Conservation (phyloP, 1,139 yeast genomes). For the Candida sp. region DNA sequence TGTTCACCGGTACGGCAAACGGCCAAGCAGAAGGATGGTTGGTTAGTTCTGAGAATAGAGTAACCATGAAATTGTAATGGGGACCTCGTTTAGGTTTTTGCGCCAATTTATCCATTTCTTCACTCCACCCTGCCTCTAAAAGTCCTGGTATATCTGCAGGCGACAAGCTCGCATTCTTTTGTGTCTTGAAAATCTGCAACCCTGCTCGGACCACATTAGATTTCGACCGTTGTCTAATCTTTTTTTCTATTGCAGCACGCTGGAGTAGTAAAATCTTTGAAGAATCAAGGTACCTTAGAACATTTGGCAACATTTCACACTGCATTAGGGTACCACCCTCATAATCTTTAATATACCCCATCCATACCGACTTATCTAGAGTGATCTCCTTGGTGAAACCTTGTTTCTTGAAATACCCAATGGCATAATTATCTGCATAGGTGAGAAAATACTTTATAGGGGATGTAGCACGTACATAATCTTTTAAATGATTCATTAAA, state of each 20-base stretch:
- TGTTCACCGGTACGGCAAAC: slow-evolving; percentile 86
- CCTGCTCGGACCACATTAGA: slow-evolving; percentile 86
- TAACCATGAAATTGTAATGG: slow-evolving; percentile 92
- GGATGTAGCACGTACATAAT: slow-evolving; percentile 87
- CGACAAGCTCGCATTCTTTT: slow-evolving; percentile 34
- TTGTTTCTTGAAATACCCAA: slow-evolving; percentile 96
- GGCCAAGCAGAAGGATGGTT: slow-evolving; percentile 99
- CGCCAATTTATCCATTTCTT: slow-evolving; percentile 96
- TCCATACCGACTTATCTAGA: slow-evolving; percentile 84
- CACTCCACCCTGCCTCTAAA: slow-evolving; percentile 95
- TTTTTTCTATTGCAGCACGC: slow-evolving; percentile 86
- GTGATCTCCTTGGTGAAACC: slow-evolving; percentile 96
- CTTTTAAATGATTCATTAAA: slow-evolving; percentile 95
- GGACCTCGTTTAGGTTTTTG: slow-evolving; percentile 95
- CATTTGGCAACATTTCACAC: slow-evolving; percentile 86
- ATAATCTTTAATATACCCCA: slow-evolving; percentile 98
- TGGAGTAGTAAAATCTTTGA: slow-evolving; percentile 82
- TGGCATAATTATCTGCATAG: slow-evolving; percentile 98
- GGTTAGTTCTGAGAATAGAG: slow-evolving; percentile 80
- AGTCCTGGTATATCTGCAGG: slow-evolving; percentile 86
- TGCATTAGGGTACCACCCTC: slow-evolving; percentile 99
- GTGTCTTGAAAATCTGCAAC: slow-evolving; percentile 62
- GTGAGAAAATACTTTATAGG: slow-evolving; percentile 87
- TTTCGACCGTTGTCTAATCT: slow-evolving; percentile 74
- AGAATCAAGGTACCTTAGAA: slow-evolving; percentile 79